These are phyloP conservation scores for Wickerhamomyces kurtzmanii DNA, from an alignment of 805 yeast genomes.

Conservation along the genomic window DNA sequence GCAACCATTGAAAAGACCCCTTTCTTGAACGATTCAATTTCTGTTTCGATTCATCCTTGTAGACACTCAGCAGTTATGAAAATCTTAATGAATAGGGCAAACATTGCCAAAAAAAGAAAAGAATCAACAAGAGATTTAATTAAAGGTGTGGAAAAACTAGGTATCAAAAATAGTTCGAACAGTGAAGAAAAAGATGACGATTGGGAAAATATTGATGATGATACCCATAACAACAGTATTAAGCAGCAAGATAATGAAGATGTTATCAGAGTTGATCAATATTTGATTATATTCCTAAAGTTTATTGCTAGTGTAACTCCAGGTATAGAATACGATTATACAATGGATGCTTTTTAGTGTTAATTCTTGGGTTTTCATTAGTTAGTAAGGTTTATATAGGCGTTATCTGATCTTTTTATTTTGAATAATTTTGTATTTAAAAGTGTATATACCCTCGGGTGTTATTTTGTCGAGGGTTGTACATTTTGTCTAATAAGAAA, in stretches of 20 bases:
- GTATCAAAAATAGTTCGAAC: conserved; percentile 28
- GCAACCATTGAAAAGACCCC: conserved; percentile 95
- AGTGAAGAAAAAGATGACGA: conserved; percentile 28
- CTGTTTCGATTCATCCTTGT: conserved; percentile 93
- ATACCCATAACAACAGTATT: no score
- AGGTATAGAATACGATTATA: conserved; percentile 93
- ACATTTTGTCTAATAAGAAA: no score
- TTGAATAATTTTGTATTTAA: no score
- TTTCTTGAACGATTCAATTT: conserved; percentile 57
- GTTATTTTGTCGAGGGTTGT: no score
- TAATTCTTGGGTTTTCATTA: no score
- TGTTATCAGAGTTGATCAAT: conserved; percentile 80
- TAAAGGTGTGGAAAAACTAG: conserved; percentile 35
- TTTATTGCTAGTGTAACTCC: conserved; percentile 97
- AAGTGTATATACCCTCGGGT: no score
- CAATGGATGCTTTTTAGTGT: conserved; percentile 94
- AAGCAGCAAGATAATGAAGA: conserved; percentile 23
- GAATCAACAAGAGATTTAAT: conserved; percentile 19
- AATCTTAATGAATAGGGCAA: conserved; percentile 69
- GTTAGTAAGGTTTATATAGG: no score
- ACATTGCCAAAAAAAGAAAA: conserved; percentile 29
- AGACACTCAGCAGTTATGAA: conserved; percentile 93
- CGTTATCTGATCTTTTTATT: no score
- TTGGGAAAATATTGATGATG: conserved; percentile 45
- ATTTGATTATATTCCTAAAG: conserved; percentile 79